Conservation (phyloP, 345 rosid species). For the Mallotus nudiflorus region DNA sequence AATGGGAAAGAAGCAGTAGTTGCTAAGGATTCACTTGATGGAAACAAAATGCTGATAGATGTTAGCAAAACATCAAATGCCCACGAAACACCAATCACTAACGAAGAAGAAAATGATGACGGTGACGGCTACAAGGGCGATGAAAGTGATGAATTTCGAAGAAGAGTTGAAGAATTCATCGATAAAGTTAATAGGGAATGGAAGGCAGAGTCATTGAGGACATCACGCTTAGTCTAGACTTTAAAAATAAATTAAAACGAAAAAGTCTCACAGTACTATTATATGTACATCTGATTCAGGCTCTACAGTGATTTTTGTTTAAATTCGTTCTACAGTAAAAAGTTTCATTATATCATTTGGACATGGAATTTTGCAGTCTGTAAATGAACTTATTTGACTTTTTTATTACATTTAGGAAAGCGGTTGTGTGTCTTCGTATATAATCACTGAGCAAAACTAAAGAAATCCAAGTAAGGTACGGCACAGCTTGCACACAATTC, state of each 20-base stretch:
- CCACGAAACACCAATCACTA: background rate
- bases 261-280: background rate
- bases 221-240: background rate
- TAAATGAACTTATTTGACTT: no score
- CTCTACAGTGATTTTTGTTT: no score
- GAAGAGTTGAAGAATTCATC: constrained; percentile 64
- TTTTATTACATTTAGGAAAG: no score
- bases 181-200: constrained; percentile 54
- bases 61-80: background rate
- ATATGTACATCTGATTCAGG: no score
- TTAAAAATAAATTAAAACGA: background rate
- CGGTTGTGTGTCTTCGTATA: no score
- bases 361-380: no score
- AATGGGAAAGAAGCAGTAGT: constrained; percentile 1
- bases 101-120: background rate
- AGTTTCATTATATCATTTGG: no score
- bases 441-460: no score
- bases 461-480: no score
- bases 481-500: no score
- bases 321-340: no score
- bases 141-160: constrained; percentile 44
- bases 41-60: background rate
- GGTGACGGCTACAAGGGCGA: constrained; percentile 4
- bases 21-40: background rate
- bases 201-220: constrained; percentile 44